These are phyloP conservation scores for Apiospora malaysiana DNA, from an alignment of 2,329 filamentous ascomycete species.

Conservation along the genomic window DNA sequence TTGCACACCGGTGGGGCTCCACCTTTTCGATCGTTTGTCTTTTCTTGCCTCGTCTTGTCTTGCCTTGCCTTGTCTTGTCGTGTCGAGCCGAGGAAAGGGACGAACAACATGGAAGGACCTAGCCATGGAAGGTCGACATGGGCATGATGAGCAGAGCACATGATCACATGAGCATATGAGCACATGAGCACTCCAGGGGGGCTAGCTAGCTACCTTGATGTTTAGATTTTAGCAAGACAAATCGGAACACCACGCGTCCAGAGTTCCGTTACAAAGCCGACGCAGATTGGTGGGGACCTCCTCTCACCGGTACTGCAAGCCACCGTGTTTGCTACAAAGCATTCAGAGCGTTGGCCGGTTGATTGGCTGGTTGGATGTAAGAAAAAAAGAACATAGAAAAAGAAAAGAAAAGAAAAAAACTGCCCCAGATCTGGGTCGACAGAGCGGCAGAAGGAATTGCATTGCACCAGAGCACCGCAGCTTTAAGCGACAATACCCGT, in stretches of 20 bases:
- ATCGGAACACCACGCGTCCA: neutral
- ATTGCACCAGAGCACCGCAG: neutral
- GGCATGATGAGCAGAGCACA: neutral
- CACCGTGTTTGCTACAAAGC: conserved; percentile 12
- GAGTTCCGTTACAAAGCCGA: neutral
- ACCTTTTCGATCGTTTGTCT: neutral
- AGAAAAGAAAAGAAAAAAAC: neutral
- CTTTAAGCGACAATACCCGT: neutral
- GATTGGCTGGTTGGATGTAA: neutral
- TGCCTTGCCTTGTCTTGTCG: too few relatives aligned
- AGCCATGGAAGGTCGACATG: neutral
- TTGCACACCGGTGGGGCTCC: neutral
- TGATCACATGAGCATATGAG: neutral
- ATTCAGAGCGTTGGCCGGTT: neutral
- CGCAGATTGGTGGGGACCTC: neutral
- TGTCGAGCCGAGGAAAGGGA: neutral
- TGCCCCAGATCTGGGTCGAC: neutral
- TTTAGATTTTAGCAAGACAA: neutral
- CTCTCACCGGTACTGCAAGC: conserved; percentile 16
- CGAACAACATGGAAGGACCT: neutral
- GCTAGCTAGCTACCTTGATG: neutral
- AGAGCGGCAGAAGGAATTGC: neutral
- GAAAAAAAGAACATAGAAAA: neutral
- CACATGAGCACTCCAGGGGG: neutral
- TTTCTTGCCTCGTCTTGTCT: too few relatives aligned